Evolutionary conservation across 148 eudicot species (phyloP).

Genomic region (Fagopyrum homotropicum): DNA sequence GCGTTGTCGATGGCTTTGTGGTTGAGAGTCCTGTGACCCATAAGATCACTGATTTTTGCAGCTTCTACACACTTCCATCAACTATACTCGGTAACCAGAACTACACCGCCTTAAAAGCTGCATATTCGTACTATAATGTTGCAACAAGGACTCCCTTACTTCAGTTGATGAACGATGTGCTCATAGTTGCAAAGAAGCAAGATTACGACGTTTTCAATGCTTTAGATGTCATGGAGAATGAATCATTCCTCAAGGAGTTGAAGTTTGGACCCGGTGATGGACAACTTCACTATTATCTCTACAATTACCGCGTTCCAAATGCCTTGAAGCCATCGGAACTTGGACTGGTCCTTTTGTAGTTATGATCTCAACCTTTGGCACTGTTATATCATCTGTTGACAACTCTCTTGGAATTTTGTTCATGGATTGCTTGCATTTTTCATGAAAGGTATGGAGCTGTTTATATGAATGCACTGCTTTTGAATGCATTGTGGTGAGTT

Average conservation of each 20-base stretch:
- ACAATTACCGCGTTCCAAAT: slow-evolving; percentile 68
- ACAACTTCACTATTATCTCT: slow-evolving; percentile 87
- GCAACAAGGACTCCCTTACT: slow-evolving; percentile 69
- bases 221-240: slow-evolving; percentile 84
- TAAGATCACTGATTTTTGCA: slow-evolving; percentile 83
- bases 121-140: slow-evolving; percentile 87
- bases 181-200: slow-evolving; percentile 60
- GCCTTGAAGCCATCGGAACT: slow-evolving; percentile 75
- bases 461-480: not conserved
- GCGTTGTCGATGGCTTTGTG: slow-evolving; percentile 68
- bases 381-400: not conserved
- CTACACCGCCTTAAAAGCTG: slow-evolving; percentile 64
- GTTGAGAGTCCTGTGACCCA: slow-evolving; percentile 77
- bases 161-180: slow-evolving; percentile 89
- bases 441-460: slow-evolving; percentile 5
- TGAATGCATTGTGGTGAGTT: not conserved
- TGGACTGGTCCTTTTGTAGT: slow-evolving; percentile 77
- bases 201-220: slow-evolving; percentile 90
- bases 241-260: slow-evolving; percentile 69
- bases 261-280: slow-evolving; percentile 96
- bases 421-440: not conserved
- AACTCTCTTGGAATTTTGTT: not conserved
- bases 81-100: slow-evolving; percentile 67
- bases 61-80: slow-evolving; percentile 84
- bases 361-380: not conserved